Conservation (phyloP, 257 asterid genomes). For the Plectranthus barbatus region DNA sequence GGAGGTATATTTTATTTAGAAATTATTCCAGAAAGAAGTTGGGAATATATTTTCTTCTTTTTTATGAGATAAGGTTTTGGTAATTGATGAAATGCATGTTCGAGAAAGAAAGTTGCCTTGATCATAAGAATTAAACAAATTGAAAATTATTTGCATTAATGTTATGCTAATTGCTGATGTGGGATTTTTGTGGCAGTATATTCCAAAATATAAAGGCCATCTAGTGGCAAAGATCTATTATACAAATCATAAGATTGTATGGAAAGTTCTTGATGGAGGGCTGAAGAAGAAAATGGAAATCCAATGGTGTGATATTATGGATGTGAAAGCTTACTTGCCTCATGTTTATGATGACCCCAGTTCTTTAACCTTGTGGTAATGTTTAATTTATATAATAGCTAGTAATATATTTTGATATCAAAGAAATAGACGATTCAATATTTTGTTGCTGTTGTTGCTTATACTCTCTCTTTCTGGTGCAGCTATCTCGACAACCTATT, state of each 20-base stretch:
- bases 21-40: no score
- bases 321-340: slow-evolving; percentile 59
- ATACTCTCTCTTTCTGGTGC: slow-evolving; percentile 13
- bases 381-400: not conserved
- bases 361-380: slow-evolving; percentile 63
- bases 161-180: not conserved
- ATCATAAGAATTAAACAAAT: no score
- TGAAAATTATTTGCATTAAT: not conserved
- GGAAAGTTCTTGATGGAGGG: slow-evolving; percentile 88
- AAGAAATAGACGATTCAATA: no score
- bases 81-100: no score
- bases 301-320: slow-evolving; percentile 76
- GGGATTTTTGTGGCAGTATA: slow-evolving; percentile 51
- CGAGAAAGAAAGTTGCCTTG: no score
- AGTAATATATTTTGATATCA: no score
- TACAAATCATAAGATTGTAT: slow-evolving; percentile 82
- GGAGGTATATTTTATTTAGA: slow-evolving; percentile 50
- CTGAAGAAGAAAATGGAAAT: slow-evolving; percentile 85
- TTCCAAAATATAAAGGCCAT: slow-evolving; percentile 66
- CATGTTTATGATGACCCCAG: slow-evolving; percentile 51
- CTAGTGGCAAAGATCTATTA: no score
- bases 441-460: not conserved
- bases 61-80: no score
- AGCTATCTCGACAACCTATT: slow-evolving; percentile 67
- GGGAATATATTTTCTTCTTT: no score